Evolutionary conservation across 2,329 filamentous ascomycete genomes (phyloP).

Genomic region (Botrytis fragariae): DNA sequence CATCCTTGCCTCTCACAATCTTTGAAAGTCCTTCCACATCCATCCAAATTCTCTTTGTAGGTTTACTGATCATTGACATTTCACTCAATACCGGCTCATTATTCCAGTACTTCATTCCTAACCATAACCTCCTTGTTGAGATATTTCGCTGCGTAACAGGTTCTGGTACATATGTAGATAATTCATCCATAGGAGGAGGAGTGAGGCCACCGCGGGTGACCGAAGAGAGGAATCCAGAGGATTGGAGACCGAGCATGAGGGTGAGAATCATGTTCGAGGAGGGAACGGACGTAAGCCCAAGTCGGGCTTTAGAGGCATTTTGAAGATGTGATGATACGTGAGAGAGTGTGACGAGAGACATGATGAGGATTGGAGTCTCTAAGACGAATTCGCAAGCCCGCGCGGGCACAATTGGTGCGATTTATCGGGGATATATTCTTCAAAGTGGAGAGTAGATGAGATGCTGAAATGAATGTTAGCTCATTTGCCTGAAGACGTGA

Average conservation of each 20-base stretch:
- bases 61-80: constrained; percentile 64
- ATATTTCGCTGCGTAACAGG: constrained; percentile 59
- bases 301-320: constrained; percentile 67
- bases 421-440: constrained; percentile 15
- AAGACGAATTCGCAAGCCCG: constrained; percentile 25
- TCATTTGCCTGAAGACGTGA: neutral
- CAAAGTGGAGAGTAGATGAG: neutral
- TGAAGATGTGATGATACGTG: constrained; percentile 72
- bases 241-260: constrained; percentile 63
- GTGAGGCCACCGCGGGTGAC: constrained; percentile 62
- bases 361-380: constrained; percentile 37
- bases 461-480: constrained; percentile 5
- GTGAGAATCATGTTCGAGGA: constrained; percentile 64
- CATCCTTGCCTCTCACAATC: constrained; percentile 58
- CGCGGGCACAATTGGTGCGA: constrained; percentile 29
- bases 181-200: constrained; percentile 51
- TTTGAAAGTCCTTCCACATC: constrained; percentile 54
- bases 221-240: constrained; percentile 65
- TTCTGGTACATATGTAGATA: constrained; percentile 48
- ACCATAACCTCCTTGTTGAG: constrained; percentile 62
- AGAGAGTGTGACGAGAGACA: constrained; percentile 71
- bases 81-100: constrained; percentile 65
- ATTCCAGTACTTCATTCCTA: constrained; percentile 73
- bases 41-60: constrained; percentile 64
- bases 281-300: constrained; percentile 67